phyloP scores from a whole-genome alignment of 1,284 basidiomycete species.

The Moesziomyces sp. region DNA sequence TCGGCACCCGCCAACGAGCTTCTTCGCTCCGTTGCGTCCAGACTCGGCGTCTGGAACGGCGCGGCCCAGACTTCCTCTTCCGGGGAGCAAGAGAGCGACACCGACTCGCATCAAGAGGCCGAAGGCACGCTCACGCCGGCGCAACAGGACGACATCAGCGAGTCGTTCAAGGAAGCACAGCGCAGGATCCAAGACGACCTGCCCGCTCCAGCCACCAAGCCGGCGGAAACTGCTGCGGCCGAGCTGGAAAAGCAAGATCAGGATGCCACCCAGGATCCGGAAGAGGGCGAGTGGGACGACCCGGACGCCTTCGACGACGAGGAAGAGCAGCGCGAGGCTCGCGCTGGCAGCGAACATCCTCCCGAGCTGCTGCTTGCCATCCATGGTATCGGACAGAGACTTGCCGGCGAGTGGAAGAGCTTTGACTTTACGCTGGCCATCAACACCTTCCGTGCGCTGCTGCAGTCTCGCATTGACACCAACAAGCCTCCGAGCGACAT shows the following conservation, averaged over 20 bases:
- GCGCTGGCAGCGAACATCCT: conserved; percentile 27
- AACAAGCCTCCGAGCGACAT: conserved; percentile 50
- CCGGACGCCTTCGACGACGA: conserved; percentile 49
- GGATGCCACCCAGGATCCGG: conserved; percentile 8
- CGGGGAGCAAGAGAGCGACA: conserved; percentile 10
- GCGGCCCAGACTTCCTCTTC: conserved; percentile 4
- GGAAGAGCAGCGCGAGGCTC: conserved; percentile 30
- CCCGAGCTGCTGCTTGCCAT: conserved; percentile 44
- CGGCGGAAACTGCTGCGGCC: neutral
- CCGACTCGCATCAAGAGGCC: conserved; percentile 14
- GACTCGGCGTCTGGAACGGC: conserved; percentile 36
- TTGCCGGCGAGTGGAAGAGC: conserved; percentile 54
- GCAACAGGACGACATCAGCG: conserved; percentile 35
- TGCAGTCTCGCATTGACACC: conserved; percentile 51
- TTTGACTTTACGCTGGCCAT: conserved; percentile 53
- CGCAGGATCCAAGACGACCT: conserved; percentile 31
- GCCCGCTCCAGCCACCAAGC: conserved; percentile 10
- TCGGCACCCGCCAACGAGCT: conserved; percentile 46
- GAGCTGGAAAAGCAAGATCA: conserved; percentile 4
- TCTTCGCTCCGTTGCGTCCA: conserved; percentile 42
- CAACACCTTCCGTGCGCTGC: conserved; percentile 46
- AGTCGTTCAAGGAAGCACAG: conserved; percentile 52
- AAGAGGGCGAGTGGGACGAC: conserved; percentile 39
- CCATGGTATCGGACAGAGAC: conserved; percentile 64
- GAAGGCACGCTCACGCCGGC: conserved; percentile 19